phyloP scores from a whole-genome alignment of 495 filamentous ascomycete species.

The Cercophora sp. region DNA sequence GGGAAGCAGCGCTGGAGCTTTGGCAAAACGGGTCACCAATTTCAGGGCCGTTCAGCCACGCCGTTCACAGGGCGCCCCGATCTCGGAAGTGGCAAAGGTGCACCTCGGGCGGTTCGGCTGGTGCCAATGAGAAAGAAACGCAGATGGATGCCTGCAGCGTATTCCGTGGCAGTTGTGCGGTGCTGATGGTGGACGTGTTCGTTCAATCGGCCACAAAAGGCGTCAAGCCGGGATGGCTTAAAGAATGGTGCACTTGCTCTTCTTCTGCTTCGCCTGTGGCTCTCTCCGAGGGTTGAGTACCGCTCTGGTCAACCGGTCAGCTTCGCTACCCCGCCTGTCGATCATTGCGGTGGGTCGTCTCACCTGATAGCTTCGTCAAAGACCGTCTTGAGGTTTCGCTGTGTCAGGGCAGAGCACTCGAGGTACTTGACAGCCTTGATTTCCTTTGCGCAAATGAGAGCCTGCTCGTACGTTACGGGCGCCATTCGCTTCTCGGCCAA shows the following conservation, averaged over 20 bases:
- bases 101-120: neutral
- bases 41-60: too few species aligned
- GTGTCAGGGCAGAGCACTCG: slow-evolving; percentile 96
- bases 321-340: neutral
- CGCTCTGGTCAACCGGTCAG: slow-evolving; percentile 53
- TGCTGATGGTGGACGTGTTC: neutral
- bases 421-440: slow-evolving; percentile 93
- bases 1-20: too few species aligned
- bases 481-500: slow-evolving; percentile 85
- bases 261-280: slow-evolving; percentile 55
- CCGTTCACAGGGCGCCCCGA: too few species aligned
- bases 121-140: neutral
- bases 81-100: neutral
- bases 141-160: too few species aligned
- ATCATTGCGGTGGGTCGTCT: slow-evolving; percentile 14
- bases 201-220: neutral
- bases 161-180: too few species aligned
- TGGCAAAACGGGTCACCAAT: too few species aligned
- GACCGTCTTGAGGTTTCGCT: slow-evolving; percentile 92
- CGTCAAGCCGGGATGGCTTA: slow-evolving; percentile 31
- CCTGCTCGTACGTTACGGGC: slow-evolving; percentile 86
- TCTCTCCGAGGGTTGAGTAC: slow-evolving; percentile 75
- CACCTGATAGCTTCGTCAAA: slow-evolving; percentile 97
- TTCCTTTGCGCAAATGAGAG: slow-evolving; percentile 78
- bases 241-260: slow-evolving; percentile 71